Conservation (phyloP, 2,329 filamentous ascomycete species). For the Periconia macrospinosa region DNA sequence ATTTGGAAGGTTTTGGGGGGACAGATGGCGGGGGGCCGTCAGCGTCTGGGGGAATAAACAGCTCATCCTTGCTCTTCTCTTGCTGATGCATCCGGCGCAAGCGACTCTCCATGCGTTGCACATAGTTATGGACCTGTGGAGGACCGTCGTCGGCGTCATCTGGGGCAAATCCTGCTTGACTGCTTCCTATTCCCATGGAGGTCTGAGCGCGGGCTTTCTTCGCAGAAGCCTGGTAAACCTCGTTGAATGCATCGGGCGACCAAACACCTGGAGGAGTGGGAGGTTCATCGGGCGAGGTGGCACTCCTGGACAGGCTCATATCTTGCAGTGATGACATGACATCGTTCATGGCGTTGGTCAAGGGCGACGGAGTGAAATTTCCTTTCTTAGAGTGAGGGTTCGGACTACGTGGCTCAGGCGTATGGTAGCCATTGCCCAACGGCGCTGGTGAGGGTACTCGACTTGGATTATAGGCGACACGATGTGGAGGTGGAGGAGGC, state of each 20-base stretch:
- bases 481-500: slow-evolving; percentile 80
- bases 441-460: slow-evolving; percentile 39
- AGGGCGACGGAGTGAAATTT: slow-evolving; percentile 77
- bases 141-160: slow-evolving; percentile 56
- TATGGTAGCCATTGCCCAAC: slow-evolving; percentile 51
- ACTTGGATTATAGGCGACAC: slow-evolving; percentile 56
- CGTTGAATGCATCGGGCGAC: slow-evolving; percentile 86
- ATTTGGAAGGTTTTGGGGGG: slow-evolving; percentile 59
- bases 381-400: slow-evolving; percentile 35
- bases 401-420: slow-evolving; percentile 70
- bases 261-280: slow-evolving; percentile 71
- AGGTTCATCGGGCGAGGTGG: slow-evolving; percentile 57
- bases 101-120: slow-evolving; percentile 87
- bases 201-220: slow-evolving; percentile 61
- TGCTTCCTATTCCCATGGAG: slow-evolving; percentile 67
- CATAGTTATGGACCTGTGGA: slow-evolving; percentile 80
- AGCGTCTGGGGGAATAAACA: slow-evolving; percentile 49
- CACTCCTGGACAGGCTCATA: slow-evolving; percentile 66
- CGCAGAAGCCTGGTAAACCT: slow-evolving; percentile 49
- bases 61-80: slow-evolving; percentile 47
- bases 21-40: slow-evolving; percentile 59
- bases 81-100: slow-evolving; percentile 69
- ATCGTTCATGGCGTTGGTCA: slow-evolving; percentile 95
- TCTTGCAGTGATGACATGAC: slow-evolving; percentile 94
- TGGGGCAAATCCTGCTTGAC: slow-evolving; percentile 54